Percentiles rank a stretch among this genome's conserved stretches.
phyloP scores from a whole-genome alignment of 2,329 filamentous ascomycete species.

The Endothia cerciana region DNA sequence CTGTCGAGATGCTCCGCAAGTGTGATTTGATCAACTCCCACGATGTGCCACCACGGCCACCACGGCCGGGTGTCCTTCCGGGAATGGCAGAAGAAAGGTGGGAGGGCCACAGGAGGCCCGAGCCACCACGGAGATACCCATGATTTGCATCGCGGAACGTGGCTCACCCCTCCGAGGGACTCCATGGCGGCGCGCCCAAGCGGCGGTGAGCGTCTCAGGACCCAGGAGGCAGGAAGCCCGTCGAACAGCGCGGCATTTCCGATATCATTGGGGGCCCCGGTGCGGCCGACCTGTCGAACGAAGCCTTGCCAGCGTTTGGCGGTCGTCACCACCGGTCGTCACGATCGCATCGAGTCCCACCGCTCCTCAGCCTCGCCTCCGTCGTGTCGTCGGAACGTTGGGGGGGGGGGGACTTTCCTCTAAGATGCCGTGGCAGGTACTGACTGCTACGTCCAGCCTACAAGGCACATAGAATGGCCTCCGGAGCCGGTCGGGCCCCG shows the following conservation, averaged over 20 bases:
- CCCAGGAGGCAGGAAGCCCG: neutral
- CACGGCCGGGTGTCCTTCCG: neutral
- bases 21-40: neutral
- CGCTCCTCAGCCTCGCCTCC: neutral
- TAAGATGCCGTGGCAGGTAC: neutral
- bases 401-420: no score
- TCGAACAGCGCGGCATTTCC: neutral
- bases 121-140: neutral
- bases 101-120: neutral
- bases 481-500: neutral
- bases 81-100: neutral
- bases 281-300: no score
- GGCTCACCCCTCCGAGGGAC: neutral
- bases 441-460: neutral
- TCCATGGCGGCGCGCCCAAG: neutral
- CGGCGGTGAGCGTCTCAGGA: slow-evolving; percentile 5
- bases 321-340: neutral
- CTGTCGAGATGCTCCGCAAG: neutral
- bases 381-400: no score
- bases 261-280: no score
- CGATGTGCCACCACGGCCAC: neutral
- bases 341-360: neutral
- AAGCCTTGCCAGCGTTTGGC: neutral
- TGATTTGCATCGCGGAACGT: no score
- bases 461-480: neutral